Evolutionary conservation across 345 rosid species (phyloP), one percentile per base, ranked within the genome.

Genomic region (Hevea brasiliensis): DNA sequence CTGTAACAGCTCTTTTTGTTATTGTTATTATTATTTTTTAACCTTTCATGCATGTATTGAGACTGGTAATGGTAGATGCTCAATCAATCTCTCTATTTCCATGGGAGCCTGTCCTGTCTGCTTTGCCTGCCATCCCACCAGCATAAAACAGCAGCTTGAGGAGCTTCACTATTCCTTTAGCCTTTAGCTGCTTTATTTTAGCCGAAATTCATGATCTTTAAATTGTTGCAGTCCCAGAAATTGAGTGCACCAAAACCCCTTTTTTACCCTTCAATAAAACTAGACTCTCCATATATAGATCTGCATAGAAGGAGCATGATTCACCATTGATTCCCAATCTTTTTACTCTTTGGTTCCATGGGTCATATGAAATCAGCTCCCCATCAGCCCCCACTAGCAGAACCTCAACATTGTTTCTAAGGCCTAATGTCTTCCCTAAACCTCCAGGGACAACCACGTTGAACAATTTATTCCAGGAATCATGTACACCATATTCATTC

Each of bases 261-360:
- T 58, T 58, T 3, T 13, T 26, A 58, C 21, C 42, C 44, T 60
- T 35, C 23, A 61, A 37, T 61, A 66, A 21, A 20, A 66, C 70
- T n/a, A 66, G 47, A 66, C 70, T 66, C 21, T 66, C 70, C 70
- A 66, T 66, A 42, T 66, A 66, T 24, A 2, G 18, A 66, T 26
- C 70, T 10, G 40, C 57, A 48, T 47, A 47, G 26, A 66, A 66
- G n/a, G 70, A 66, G 70, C 57, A 66, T 13, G 70, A 29, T 51
- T 47, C 37, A 51, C 70, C 70, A 47, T 26, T 15, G 24, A 48
- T 47, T 27, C 57, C 57, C 15, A 48, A 51, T 14, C 41, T 8
- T 26, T 48, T 20, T 6, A 17, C 7, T 9, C 23, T 66, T 48
- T 26, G 56, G 27, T 3, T 23, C 70, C 13, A 23, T 26, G 70